phyloP scores from a whole-genome alignment of 768 basidiomycete genomes.

The Pilatotrama ljubarskyi region DNA sequence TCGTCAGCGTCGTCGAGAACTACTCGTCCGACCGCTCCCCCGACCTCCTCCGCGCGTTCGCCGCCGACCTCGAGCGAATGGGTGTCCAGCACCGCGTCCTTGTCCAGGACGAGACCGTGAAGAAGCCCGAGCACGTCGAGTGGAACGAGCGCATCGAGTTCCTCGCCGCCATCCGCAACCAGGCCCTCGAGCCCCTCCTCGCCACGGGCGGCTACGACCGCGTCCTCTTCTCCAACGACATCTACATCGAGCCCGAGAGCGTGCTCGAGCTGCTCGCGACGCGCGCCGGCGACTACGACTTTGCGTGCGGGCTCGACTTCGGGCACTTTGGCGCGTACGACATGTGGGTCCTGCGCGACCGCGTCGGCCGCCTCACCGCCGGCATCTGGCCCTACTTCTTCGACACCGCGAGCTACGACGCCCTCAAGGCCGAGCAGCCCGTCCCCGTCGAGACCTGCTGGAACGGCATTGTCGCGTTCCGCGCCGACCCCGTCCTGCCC shows the following conservation, averaged over 20 bases:
- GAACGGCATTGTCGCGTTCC: constrained; percentile 46
- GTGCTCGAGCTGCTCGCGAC: constrained; percentile 42
- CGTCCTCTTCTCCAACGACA: constrained; percentile 45
- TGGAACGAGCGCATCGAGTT: constrained; percentile 39
- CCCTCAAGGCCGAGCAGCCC: constrained; percentile 39
- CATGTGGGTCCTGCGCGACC: constrained; percentile 40
- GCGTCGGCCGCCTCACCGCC: constrained; percentile 33
- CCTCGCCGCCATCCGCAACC: constrained; percentile 42
- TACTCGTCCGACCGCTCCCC: constrained; percentile 36
- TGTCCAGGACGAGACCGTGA: constrained; percentile 29
- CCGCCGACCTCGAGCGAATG: constrained; percentile 25
- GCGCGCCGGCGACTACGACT: constrained; percentile 40
- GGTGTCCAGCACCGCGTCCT: constrained; percentile 35
- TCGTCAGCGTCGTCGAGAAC: constrained; percentile 44
- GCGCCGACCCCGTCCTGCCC: constrained; percentile 43
- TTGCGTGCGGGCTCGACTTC: constrained; percentile 46
- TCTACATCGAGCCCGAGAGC: constrained; percentile 41
- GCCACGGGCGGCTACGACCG: constrained; percentile 38
- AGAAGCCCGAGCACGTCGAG: constrained; percentile 24
- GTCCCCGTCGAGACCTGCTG: constrained; percentile 47
- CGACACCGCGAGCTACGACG: constrained; percentile 36
- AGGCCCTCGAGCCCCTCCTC: constrained; percentile 42
- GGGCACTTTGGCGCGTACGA: constrained; percentile 37
- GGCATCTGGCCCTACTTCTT: constrained; percentile 44
- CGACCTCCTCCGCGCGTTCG: constrained; percentile 32